Evolutionary conservation across 495 filamentous ascomycete species (phyloP), one percentile per base, ranked within the genome.

Genomic region (Cercophora newfieldiana): DNA sequence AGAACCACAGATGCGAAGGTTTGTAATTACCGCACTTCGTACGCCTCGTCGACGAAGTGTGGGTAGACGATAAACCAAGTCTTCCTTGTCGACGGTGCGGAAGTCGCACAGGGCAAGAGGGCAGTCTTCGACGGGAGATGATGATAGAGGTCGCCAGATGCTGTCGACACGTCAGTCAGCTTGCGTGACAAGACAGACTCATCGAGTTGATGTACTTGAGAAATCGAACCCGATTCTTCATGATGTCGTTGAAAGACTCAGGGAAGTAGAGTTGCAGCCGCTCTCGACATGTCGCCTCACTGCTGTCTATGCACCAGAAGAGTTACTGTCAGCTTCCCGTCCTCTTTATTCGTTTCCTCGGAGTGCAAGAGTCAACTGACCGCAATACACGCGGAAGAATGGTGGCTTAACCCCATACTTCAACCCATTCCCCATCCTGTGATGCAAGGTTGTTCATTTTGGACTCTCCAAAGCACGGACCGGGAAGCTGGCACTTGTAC

Each of bases 391-490:
- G 1, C 63, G 63, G 21, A 66, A 30, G 21, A 66, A 66, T 2
- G 63, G 56, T 28, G 44, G 19, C 26, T 66, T 66, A 28, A 60
- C 47, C 25, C 50, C 56, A 29, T 66, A 60, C 26, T 26, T 30
- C 54, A 57, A 28, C 54, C n/a, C 54, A 5, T 26, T 57, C 26
- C 54, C 54, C 2, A 57, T 30, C 12, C 5, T 19, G 33, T n/a
- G n/a, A n/a, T n/a, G n/a, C n/a, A n/a, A 67, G 50, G 26, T 67
- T 67, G 65, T 57, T 54, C 65, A 62, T 67, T n/a, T 63, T 6
- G 25, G 53, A 33, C 31, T 44, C 60, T 3, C 31, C 49, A 22
- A 67, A 63, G 25, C 59, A 63, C 19, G 48, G 10, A 14, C 30
- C 56, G 7, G 65, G 65, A 7, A 67, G 51, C 53, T 67, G 65